Percentiles rank a stretch among this genome's conserved stretches.
Evolutionary conservation across 2,329 filamentous ascomycete genomes (phyloP).

Genomic region (Colletotrichum neosansevieriae): DNA sequence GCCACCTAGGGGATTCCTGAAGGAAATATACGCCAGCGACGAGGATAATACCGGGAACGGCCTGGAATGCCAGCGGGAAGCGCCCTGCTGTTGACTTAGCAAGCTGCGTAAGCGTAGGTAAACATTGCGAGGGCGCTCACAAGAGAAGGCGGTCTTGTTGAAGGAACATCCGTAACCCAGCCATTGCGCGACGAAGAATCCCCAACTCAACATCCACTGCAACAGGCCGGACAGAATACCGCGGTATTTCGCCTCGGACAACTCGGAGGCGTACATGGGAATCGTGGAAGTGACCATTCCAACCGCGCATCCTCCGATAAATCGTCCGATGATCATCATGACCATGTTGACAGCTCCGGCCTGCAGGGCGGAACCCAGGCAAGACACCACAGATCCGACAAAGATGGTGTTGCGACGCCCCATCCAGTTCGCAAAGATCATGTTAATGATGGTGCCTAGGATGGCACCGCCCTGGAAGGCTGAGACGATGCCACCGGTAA

Average conservation of each 20-base stretch:
- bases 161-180: constrained; percentile 49
- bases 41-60: constrained; percentile 44
- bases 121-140: constrained; percentile 42
- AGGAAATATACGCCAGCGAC: constrained; percentile 44
- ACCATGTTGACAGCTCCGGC: constrained; percentile 47
- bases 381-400: constrained; percentile 47
- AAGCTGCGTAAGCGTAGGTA: not conserved
- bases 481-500: constrained; percentile 44
- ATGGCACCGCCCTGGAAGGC: constrained; percentile 47
- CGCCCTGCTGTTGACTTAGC: constrained; percentile 41
- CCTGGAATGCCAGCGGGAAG: constrained; percentile 49
- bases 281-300: constrained; percentile 60
- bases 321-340: constrained; percentile 63
- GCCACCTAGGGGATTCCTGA: constrained; percentile 44
- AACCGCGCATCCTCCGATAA: constrained; percentile 61
- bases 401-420: constrained; percentile 49
- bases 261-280: constrained; percentile 59
- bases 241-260: constrained; percentile 53
- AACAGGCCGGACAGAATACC: constrained; percentile 55
- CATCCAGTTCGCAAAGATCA: constrained; percentile 47
- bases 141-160: constrained; percentile 45
- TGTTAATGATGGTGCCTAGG: constrained; percentile 46
- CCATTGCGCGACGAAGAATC: constrained; percentile 54
- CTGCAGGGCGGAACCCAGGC: constrained; percentile 48
- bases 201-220: constrained; percentile 59